Conservation (phyloP, 495 filamentous ascomycete genomes). For the Talaromyces borbonicus region DNA sequence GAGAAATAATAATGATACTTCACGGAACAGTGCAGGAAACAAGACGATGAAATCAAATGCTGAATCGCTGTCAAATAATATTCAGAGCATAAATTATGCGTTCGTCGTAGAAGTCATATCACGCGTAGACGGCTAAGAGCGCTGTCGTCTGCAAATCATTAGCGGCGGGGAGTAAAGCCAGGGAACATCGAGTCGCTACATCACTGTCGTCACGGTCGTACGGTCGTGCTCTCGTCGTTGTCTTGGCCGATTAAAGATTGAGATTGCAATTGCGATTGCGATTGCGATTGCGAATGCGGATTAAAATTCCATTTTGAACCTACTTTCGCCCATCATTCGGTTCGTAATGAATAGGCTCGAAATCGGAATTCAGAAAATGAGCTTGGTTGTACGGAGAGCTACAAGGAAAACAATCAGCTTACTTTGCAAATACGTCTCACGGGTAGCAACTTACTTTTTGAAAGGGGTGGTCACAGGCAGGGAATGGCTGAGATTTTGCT, state of each 20-base stretch:
- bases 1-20: neutral
- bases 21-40: neutral
- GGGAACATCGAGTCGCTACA: neutral
- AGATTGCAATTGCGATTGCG: too few relatives aligned
- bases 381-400: constrained; percentile 69
- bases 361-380: constrained; percentile 76
- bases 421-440: constrained; percentile 23
- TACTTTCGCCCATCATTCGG: constrained; percentile 28
- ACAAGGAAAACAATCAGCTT: constrained; percentile 46
- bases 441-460: constrained; percentile 29
- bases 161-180: too few relatives aligned
- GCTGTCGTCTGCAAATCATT: too few relatives aligned
- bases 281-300: too few relatives aligned
- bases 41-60: neutral
- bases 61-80: constrained; percentile 6
- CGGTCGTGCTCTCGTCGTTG: too few relatives aligned
- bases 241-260: too few relatives aligned
- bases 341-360: constrained; percentile 55
- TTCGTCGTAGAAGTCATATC: neutral
- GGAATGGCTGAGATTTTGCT: constrained; percentile 33
- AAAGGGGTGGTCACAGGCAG: constrained; percentile 35
- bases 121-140: too few relatives aligned
- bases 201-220: too few relatives aligned
- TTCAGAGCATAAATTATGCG: constrained; percentile 1
- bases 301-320: too few relatives aligned